These are phyloP conservation scores for Apiospora kogelbergensis DNA, from an alignment of 2,329 filamentous ascomycete species.

Conservation along the genomic window DNA sequence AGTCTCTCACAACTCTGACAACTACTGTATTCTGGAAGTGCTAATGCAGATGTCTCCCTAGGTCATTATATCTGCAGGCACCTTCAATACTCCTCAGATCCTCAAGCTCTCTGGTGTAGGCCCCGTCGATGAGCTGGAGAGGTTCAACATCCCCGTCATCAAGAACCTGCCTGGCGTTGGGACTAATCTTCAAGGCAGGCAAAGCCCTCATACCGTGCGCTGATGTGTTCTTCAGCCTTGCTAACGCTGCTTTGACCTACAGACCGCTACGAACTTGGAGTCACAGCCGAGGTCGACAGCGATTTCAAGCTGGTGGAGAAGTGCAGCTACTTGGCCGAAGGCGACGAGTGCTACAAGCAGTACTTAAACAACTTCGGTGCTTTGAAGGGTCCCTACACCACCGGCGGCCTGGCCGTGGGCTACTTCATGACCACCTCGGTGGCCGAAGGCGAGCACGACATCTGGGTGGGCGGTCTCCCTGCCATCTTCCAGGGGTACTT, in stretches of 20 bases:
- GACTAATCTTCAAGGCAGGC: constrained; percentile 50
- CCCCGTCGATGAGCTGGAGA: constrained; percentile 36
- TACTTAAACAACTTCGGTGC: constrained; percentile 26
- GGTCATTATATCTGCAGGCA: constrained; percentile 48
- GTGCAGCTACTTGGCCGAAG: constrained; percentile 29
- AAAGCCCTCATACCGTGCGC: background rate
- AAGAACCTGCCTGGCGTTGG: constrained; percentile 63
- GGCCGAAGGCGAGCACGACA: constrained; percentile 30
- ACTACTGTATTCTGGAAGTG: background rate
- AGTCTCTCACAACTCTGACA: constrained; percentile 15
- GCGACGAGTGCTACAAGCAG: constrained; percentile 35
- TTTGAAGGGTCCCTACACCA: constrained; percentile 28
- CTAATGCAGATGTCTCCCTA: constrained; percentile 25
- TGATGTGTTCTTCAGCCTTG: background rate
- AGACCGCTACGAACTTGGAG: constrained; percentile 48
- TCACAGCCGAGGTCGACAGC: constrained; percentile 39
- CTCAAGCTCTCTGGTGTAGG: constrained; percentile 48
- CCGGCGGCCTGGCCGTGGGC: constrained; percentile 49
- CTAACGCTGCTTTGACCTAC: background rate
- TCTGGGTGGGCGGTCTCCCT: constrained; percentile 31
- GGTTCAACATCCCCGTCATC: constrained; percentile 50
- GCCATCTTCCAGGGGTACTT: constrained; percentile 34
- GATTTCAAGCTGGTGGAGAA: constrained; percentile 27
- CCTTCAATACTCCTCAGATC: constrained; percentile 46
- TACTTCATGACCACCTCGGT: constrained; percentile 33